Evolutionary conservation across 176 grass and related monocot genomes (phyloP).

Genomic region (Cenchrus americanus): DNA sequence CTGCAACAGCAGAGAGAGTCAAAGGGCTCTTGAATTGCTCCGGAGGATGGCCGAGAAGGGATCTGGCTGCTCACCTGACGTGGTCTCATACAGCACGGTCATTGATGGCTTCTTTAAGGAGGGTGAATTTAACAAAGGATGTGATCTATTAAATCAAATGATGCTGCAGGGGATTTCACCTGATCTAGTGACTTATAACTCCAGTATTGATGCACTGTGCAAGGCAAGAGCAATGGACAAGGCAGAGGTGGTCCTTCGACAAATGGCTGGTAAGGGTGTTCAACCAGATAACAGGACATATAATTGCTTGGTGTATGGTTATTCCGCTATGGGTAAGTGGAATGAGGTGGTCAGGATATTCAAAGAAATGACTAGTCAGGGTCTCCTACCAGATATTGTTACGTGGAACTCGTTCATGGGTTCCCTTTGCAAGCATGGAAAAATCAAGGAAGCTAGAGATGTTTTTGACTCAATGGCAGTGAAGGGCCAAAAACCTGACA

Average conservation of each 20-base stretch:
- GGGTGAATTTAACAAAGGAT: neutral
- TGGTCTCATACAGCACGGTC: constrained; percentile 8
- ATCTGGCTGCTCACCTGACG: neutral
- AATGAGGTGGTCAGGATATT: constrained; percentile 2
- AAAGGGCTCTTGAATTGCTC: neutral
- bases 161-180: neutral
- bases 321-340: constrained; percentile 24
- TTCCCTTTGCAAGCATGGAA: constrained; percentile 33
- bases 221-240: neutral
- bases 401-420: constrained; percentile 12
- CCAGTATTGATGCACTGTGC: constrained; percentile 14
- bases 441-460: constrained; percentile 29
- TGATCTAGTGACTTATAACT: constrained; percentile 28
- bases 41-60: constrained; percentile 9
- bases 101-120: constrained; percentile 39
- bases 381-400: neutral
- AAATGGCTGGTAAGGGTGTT: constrained; percentile 28
- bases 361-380: constrained; percentile 22
- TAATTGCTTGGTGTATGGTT: constrained; percentile 20
- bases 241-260: neutral
- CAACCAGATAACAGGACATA: neutral
- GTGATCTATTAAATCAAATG: constrained; percentile 30
- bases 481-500: constrained; percentile 10
- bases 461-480: constrained; percentile 27
- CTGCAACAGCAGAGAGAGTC: neutral